phyloP scores from a whole-genome alignment of 1,284 basidiomycete species.

The Xanthoconium separans region DNA sequence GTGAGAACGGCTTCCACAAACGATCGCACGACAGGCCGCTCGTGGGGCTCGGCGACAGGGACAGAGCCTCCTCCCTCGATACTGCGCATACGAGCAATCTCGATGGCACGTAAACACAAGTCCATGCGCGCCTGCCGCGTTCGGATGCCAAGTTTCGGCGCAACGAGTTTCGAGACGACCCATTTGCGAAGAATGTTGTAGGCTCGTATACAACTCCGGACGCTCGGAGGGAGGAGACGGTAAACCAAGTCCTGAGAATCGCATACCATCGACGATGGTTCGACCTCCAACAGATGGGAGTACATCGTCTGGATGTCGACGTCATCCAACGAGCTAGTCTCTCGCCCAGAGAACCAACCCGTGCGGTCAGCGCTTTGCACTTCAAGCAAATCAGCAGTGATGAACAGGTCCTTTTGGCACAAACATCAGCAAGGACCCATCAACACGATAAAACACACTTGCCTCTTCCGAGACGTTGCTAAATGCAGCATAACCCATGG shows the following conservation, averaged over 20 bases:
- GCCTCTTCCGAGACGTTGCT: constrained; percentile 76
- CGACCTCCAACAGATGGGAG: constrained; percentile 65
- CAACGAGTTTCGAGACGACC: constrained; percentile 66
- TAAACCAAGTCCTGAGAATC: constrained; percentile 70
- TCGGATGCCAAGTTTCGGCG: constrained; percentile 58
- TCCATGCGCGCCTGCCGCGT: constrained; percentile 72
- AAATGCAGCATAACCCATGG: constrained; percentile 70
- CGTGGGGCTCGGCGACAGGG: constrained; percentile 32
- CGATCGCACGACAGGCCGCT: constrained; percentile 65
- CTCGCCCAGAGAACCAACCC: constrained; percentile 70
- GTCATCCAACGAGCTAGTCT: constrained; percentile 49
- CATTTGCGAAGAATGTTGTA: constrained; percentile 75
- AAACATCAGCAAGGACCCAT: constrained; percentile 6
- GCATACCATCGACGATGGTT: constrained; percentile 66
- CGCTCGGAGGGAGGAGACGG: constrained; percentile 67
- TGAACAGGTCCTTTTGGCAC: constrained; percentile 60
- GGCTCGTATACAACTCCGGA: constrained; percentile 72
- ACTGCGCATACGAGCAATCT: constrained; percentile 64
- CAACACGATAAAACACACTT: neutral
- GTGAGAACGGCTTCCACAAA: constrained; percentile 74
- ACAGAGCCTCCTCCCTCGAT: constrained; percentile 35
- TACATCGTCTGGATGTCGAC: constrained; percentile 76
- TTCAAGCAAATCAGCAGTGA: constrained; percentile 73
- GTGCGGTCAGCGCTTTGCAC: constrained; percentile 73
- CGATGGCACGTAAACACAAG: constrained; percentile 63